Evolutionary conservation across 805 yeast genomes (phyloP).

Genomic region (Metschnikowia cerradonensis): DNA sequence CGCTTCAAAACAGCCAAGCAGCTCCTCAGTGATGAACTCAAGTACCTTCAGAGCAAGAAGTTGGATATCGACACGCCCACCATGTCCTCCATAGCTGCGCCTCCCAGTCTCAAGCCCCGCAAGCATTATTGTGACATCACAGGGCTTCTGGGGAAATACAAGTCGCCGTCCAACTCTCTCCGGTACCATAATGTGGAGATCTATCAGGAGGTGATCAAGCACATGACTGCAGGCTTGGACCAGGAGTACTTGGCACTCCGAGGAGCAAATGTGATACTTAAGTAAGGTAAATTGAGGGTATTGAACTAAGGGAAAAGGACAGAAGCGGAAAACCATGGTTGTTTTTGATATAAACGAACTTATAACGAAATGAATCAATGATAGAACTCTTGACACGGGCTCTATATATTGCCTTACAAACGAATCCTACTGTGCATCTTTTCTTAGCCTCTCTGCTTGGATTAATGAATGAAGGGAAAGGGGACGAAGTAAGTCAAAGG

Average conservation of each 20-base stretch:
- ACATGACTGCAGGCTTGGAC: slow-evolving; percentile 86
- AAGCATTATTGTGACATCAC: slow-evolving; percentile 92
- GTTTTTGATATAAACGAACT: too few species aligned
- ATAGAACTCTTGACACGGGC: too few species aligned
- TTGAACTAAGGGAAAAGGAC: too few species aligned
- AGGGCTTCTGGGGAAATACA: slow-evolving; percentile 76
- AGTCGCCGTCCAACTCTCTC: slow-evolving; percentile 67
- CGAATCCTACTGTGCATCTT: too few species aligned
- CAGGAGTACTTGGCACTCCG: slow-evolving; percentile 87
- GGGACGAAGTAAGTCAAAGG: too few species aligned
- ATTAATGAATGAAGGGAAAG: too few species aligned
- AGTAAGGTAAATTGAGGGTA: slow-evolving; percentile 22
- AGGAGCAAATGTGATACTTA: slow-evolving; percentile 81
- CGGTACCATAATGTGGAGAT: slow-evolving; percentile 82
- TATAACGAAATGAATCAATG: too few species aligned
- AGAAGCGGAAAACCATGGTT: too few species aligned
- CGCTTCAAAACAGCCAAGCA: slow-evolving; percentile 75
- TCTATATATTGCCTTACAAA: too few species aligned
- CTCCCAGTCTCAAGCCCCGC: slow-evolving; percentile 78
- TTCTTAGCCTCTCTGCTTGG: too few species aligned
- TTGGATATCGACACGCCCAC: slow-evolving; percentile 54
- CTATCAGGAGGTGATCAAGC: slow-evolving; percentile 64
- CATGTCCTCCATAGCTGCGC: slow-evolving; percentile 69
- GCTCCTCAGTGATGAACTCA: slow-evolving; percentile 71
- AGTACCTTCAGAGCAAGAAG: slow-evolving; percentile 47